phyloP scores from a whole-genome alignment of 176 grass and related monocot species.

The Urochloa ruziziensis region DNA sequence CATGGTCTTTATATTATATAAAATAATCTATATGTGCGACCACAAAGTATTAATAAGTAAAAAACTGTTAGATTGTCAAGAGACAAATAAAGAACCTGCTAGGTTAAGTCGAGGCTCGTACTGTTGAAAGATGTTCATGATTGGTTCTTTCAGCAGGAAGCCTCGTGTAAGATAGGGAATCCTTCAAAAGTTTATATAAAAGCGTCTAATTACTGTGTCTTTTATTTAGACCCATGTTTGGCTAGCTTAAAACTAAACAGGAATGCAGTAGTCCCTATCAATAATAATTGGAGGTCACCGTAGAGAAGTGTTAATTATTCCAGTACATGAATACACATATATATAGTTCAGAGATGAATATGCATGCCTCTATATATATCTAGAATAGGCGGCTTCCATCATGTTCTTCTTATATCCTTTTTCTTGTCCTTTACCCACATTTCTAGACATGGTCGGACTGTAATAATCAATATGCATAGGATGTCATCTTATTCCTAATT shows the following conservation, averaged over 20 bases:
- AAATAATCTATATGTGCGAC: background rate
- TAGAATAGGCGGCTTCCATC: background rate
- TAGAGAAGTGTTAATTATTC: background rate
- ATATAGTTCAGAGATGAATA: background rate
- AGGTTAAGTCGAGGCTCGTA: background rate
- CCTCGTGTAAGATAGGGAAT: background rate
- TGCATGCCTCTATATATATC: conserved; percentile 3
- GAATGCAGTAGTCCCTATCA: background rate
- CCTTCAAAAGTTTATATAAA: background rate
- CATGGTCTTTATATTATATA: background rate
- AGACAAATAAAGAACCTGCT: background rate
- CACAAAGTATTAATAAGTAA: background rate
- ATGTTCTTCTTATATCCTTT: background rate
- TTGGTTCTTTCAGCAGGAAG: background rate
- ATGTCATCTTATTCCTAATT: background rate
- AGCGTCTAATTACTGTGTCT: background rate
- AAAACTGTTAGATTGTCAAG: background rate
- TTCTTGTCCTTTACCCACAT: background rate
- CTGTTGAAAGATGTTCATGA: background rate
- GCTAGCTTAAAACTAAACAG: background rate
- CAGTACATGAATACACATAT: background rate
- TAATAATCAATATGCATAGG: background rate
- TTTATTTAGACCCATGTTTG: background rate
- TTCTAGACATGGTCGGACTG: conserved; percentile 3
- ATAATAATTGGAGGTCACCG: background rate